Evolutionary conservation across 108 stramenopile species (phyloP), one percentile per base, ranked within the genome.

Genomic region (Discostella pseudostelligera): DNA sequence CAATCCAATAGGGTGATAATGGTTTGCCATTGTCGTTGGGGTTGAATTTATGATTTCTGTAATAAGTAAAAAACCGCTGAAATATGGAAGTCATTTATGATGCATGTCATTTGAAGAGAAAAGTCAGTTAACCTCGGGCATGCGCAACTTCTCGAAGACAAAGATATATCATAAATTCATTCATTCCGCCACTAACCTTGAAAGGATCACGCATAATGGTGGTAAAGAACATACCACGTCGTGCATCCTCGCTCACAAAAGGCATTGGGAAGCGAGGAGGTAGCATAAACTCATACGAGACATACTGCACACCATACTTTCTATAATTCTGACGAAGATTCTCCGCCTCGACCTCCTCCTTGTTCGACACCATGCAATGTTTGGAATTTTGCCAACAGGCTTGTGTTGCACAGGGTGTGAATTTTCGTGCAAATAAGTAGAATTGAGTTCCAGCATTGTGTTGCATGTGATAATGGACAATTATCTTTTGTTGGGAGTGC

Each of bases 381-480:
- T 69, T 76, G 19, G 36, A 42, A 39, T 13, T 42, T 53, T 76
- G 74, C 62, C 66, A 67, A 25, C 74, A 76, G 8, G 62, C 60
- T 20, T 67, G 60, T 32, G 74, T 76, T 20, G 74, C 74, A 48
- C 74, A 76, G 9, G 65, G 66, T 3, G 59, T 66, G 26, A 37
- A 63, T 19, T 19, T 3, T 2, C 58, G 19, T 3, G 51, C 60
- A 16, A 59, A 17, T 20, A 57, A 10, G 14, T 57, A 76, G 19
- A 76, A 76, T 13, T 63, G 46, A 11, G 74, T 76, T 11, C 74
- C 74, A 43, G 74, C 74, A 39, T 76, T 76, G 25, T 76, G 74
- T 55, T 74, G 74, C 47, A 76, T 39, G 53, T 76, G 74, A 56
- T 55, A 76, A 51, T 76, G 74, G 22, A 76, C 74, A 8, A 76